Base-by-base conservation (phyloP, 352 stramenopile genomes). In the Globisporangium nodosum region DNA sequence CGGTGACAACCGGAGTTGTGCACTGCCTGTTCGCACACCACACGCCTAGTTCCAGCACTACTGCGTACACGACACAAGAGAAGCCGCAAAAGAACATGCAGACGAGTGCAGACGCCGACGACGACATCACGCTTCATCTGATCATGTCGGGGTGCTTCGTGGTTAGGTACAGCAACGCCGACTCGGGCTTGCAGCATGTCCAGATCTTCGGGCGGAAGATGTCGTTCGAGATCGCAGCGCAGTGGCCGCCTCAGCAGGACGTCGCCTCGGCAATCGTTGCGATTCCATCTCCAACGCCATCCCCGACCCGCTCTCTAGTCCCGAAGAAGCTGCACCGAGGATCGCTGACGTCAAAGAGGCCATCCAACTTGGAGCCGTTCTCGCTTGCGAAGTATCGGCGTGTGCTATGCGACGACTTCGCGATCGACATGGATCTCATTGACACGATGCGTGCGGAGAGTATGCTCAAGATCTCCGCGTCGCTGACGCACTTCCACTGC, bases 181-280 rank as follows among this genome's bases (percentile, higher is more conserved):
- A 87, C 18, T 62, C 69, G 3, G 64, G 69, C 0, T 69, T 76
- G 4, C 78, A 81, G 39, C 72, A 76, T 21, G 66, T 81, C 0
- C 79, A 89, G 53, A 15, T 87, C 3, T 89, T 88, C 53, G 77
- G 81, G 3, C 67, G 79, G 3, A 89, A 91, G 52, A 86, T 91
- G 79, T 84, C 72, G 9, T 56, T 88, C 3, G 81, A 85, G 48
- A 73, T 88, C 3, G 70, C 68, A 2, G 73, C 75, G 0, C 64
- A 75, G 39, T 90, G 79, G 81, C 77, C 81, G 24, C 79, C 81
- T 47, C 18, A 71, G 2, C 54, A 67, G 5, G 20, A 46, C 33
- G 11, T 33, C 3, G 54, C 61, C 16, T 55, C 63, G 13, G 20
- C 52, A 0, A 57, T 60, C 9, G 57, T n/a, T 3, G 31, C 65